Evolutionary conservation across 2,329 filamentous ascomycete genomes (phyloP), one percentile per base, ranked within the genome.

Genomic region (Hypoxylon rubiginosum): DNA sequence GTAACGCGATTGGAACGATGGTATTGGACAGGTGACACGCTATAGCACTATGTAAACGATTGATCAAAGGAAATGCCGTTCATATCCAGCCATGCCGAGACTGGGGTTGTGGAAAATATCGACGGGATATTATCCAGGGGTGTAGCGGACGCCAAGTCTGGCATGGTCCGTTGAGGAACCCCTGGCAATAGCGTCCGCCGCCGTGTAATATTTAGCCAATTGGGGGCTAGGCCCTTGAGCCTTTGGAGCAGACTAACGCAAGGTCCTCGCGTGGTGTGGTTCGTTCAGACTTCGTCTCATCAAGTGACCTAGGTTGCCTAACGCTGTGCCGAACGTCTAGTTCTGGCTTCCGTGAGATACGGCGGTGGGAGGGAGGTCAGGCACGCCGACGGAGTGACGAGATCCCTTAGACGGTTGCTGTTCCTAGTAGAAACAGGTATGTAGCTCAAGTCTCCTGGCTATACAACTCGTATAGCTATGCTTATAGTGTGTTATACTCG

Each of bases 201-300:
- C 60, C 62, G 69, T 69, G 53, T 60, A 68, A 51, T 67, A 64
- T 49, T 73, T 72, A 74, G 69, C 73, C 73, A 74, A 69, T 74
- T 71, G 62, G 34, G 53, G 39, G 46, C 51, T 45, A 21, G 53
- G 30, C 36, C 36, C 54, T 24, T 24, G 21, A 4, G 21, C 21
- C 21, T 53, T 52, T 60, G 43, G 45, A 56, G 30, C 58, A 58
- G 36, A 57, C 62, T 63, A 54, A 67, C 66, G 65, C 65, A 70
- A 43, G 65, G 65, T 68, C 64, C 67, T 69, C 58, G 58, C 39
- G 62, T 70, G 58, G 64, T 63, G 36, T 65, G 61, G 58, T 67
- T 67, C 58, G 58, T 67, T 51, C 17, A 17, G 39, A 28, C 57
- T 39, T 64, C 61, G 59, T 64, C 36, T 60, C 45, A 51, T 32